phyloP scores from a whole-genome alignment of 1,284 basidiomycete species.

The Testicularia cyperi region DNA sequence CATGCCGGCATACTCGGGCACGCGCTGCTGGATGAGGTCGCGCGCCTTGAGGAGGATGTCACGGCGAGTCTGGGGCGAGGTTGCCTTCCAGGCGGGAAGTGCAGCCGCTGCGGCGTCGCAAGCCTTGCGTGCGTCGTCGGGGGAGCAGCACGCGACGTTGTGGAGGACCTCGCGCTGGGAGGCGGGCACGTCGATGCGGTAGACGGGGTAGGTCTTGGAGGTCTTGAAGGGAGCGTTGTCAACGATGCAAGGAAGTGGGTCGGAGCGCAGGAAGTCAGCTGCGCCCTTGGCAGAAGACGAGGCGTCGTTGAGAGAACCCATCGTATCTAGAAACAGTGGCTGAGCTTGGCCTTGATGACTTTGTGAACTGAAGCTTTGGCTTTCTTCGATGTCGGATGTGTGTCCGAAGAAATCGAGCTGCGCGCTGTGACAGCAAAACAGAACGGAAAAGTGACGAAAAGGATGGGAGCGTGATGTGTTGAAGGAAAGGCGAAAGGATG shows the following conservation, averaged over 20 bases:
- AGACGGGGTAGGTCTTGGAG: slow-evolving; percentile 42
- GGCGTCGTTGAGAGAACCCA: slow-evolving; percentile 3
- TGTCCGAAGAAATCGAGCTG: no score
- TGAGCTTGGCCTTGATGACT: no score
- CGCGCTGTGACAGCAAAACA: no score
- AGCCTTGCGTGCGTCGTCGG: slow-evolving; percentile 8
- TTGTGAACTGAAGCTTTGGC: no score
- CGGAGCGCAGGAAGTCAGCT: slow-evolving; percentile 10
- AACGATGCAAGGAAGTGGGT: slow-evolving; percentile 50
- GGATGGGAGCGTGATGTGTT: no score
- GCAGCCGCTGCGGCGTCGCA: slow-evolving; percentile 19
- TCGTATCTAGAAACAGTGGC: no score
- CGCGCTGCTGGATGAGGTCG: slow-evolving; percentile 18
- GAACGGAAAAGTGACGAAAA: no score
- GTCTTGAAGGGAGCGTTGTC: slow-evolving; percentile 42
- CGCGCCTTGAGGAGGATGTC: slow-evolving; percentile 38
- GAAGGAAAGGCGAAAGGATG: no score
- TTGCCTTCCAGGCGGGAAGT: slow-evolving; percentile 30
- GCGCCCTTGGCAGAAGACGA: slow-evolving; percentile 2
- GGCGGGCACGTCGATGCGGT: slow-evolving; percentile 27
- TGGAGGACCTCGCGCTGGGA: slow-evolving; percentile 19
- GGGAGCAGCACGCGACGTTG: slow-evolving; percentile 9
- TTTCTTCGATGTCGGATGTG: no score
- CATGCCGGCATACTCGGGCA: slow-evolving; percentile 20
- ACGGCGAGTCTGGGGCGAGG: slow-evolving; percentile 21